A percentile compares a stretch with the other conserved stretches of the same genome.
Conservation (phyloP, 1,284 basidiomycete species). For the Pseudozyma hubeiensis region DNA sequence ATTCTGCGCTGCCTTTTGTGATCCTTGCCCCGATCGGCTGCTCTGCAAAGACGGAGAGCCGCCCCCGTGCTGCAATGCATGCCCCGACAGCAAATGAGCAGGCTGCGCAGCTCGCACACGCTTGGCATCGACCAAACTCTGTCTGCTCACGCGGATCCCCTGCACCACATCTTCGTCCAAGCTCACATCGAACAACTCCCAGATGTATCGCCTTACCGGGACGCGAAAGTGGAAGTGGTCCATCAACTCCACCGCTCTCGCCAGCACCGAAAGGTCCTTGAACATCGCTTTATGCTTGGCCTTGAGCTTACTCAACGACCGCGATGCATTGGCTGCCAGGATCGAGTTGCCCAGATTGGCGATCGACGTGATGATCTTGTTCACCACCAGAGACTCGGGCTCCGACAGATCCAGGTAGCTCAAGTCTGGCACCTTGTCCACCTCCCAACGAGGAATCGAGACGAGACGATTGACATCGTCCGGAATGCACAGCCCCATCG, state of each 20-base stretch:
- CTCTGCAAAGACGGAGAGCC: slow-evolving; percentile 12
- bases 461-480: slow-evolving; percentile 83
- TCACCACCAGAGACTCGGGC: slow-evolving; percentile 76
- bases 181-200: slow-evolving; percentile 84
- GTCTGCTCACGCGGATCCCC: slow-evolving; percentile 27
- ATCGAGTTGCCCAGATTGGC: slow-evolving; percentile 96
- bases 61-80: neutral
- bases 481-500: slow-evolving; percentile 91
- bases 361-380: slow-evolving; percentile 88
- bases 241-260: slow-evolving; percentile 58
- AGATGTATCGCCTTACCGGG: slow-evolving; percentile 87
- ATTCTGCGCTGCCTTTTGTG: neutral
- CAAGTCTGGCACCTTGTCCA: slow-evolving; percentile 23
- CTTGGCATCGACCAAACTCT: slow-evolving; percentile 40
- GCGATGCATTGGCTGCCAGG: slow-evolving; percentile 74
- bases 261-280: slow-evolving; percentile 48
- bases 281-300: slow-evolving; percentile 65
- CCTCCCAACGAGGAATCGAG: slow-evolving; percentile 82
- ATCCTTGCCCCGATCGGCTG: slow-evolving; percentile 4
- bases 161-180: slow-evolving; percentile 46
- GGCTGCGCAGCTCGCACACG: slow-evolving; percentile 7
- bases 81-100: neutral
- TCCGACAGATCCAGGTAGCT: slow-evolving; percentile 40
- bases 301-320: slow-evolving; percentile 71
- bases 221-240: slow-evolving; percentile 76